A percentile compares a stretch with the other conserved stretches of the same genome.
Conservation (phyloP, 306 rosid species). For the Prunus padus region DNA sequence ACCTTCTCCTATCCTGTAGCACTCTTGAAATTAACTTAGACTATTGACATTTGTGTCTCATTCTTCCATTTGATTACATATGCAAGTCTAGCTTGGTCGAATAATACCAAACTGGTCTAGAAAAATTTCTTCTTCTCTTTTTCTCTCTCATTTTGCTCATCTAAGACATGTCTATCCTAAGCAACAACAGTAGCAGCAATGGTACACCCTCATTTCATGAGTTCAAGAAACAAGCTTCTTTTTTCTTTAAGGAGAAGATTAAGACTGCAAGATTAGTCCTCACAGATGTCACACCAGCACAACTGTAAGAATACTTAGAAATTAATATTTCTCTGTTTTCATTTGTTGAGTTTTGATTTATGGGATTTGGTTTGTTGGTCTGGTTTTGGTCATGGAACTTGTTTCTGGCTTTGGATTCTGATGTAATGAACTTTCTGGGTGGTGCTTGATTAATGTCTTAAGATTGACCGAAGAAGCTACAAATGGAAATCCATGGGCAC, state of each 20-base stretch:
- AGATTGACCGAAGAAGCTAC: constrained; percentile 92
- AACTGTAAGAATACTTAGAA: constrained; percentile 47
- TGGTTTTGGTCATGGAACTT: constrained; percentile 9
- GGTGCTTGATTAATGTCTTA: neutral
- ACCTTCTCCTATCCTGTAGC: constrained; percentile 8
- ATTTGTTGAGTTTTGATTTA: neutral
- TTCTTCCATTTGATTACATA: neutral
- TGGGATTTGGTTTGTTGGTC: constrained; percentile 14
- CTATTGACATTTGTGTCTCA: neutral
- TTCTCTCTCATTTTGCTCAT: neutral
- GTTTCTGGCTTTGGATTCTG: constrained; percentile 15
- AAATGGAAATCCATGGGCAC: constrained; percentile 64
- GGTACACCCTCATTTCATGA: constrained; percentile 63
- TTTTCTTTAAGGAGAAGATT: constrained; percentile 84
- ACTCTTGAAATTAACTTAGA: neutral
- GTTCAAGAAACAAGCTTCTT: constrained; percentile 89
- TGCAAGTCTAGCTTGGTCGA: neutral
- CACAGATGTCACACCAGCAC: constrained; percentile 89
- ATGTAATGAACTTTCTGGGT: constrained; percentile 6
- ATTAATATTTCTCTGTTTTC: neutral
- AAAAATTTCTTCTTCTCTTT: neutral
- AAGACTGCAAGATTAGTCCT: constrained; percentile 92
- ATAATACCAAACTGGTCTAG: neutral
- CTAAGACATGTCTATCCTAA: constrained; percentile 44
- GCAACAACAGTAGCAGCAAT: constrained; percentile 38